Base-by-base conservation (phyloP, 2,329 filamentous ascomycete genomes). In the Gnomoniopsis smithogilvyi region DNA sequence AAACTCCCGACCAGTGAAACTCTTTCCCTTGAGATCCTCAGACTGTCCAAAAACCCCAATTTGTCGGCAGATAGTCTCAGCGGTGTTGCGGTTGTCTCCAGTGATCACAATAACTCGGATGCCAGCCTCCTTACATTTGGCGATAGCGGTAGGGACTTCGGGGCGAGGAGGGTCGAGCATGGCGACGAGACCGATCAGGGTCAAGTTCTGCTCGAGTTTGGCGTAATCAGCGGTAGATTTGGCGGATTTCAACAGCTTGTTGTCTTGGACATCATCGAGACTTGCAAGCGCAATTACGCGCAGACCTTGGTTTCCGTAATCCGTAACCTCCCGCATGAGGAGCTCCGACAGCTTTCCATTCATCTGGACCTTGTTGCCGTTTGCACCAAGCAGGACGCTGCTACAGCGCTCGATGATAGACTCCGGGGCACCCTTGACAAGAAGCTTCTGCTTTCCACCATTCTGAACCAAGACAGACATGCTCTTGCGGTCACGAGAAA, bases 101-200 rank as follows among this genome's bases (percentile, higher is more conserved):
- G 95, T 99, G 74, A 99, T 97, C 64, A 99, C 95, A 66, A 99
- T 92, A 52, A 99, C 92, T 62, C 95, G 90, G 68, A 99, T 98
- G 66, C 95, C 95, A 66, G 95, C 95, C 63, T 91, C 87, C 74
- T 89, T 91, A 77, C 95, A 99, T 74, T 96, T 90, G 70, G 82
- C 81, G 67, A 99, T 96, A 51, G 95, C 95, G 53, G 79, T 82
- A 54, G 90, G 84, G 12, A 98, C 95, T 77, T 99, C 95, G 51
- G 92, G 90, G 41, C 95, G 91, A 68, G 95, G 95, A 67, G 95
- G 95, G 72, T 99, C 95, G 70, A 97, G 82, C 95, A 99, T 99
- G 67, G 90, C 92, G 66, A 96, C 90, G 57, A 99, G 86, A 64
- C 95, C 95, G 65, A 99, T 83, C 54, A 99, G 83, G 50, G 95